A percentile compares a stretch with the other conserved stretches of the same genome.
Conservation (phyloP, 805 yeast species). For the Wickerhamiella vanderwaltii region DNA sequence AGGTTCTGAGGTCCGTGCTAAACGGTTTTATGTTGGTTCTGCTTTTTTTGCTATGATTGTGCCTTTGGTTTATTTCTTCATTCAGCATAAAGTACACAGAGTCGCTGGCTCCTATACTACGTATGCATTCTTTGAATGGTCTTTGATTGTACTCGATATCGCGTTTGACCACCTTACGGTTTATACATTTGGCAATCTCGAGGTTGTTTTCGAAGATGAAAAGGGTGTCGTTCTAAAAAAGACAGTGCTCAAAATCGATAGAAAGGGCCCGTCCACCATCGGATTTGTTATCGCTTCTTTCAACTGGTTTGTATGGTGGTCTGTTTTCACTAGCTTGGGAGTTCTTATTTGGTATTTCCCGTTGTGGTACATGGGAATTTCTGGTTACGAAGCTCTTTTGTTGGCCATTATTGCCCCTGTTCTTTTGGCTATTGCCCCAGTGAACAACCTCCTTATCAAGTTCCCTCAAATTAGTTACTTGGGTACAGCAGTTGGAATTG, state of each 20-base stretch:
- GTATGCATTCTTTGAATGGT: conserved; percentile 94
- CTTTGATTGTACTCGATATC: conserved; percentile 68
- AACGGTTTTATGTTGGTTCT: conserved; percentile 41
- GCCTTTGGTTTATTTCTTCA: conserved; percentile 78
- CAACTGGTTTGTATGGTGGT: conserved; percentile 77
- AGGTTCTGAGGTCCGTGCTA: conserved; percentile 33
- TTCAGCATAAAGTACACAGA: conserved; percentile 82
- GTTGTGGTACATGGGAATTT: conserved; percentile 93
- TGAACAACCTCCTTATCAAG: conserved; percentile 30
- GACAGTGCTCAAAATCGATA: conserved; percentile 15
- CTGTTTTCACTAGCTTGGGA: conserved; percentile 66
- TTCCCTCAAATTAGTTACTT: conserved; percentile 44
- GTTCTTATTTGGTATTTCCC: conserved; percentile 96
- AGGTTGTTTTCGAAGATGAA: conserved; percentile 32
- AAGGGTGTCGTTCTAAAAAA: conserved; percentile 18
- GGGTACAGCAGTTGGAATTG: conserved; percentile 54
- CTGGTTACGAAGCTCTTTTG: conserved; percentile 79
- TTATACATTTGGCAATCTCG: conserved; percentile 54
- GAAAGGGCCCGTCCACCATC: conserved; percentile 19
- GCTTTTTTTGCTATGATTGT: conserved; percentile 58
- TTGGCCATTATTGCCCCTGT: conserved; percentile 46
- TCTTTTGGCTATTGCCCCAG: conserved; percentile 37
- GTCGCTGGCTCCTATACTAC: conserved; percentile 90
- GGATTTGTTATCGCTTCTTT: conserved; percentile 29
- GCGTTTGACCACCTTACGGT: conserved; percentile 74